Evolutionary conservation across 495 filamentous ascomycete genomes (phyloP).

Genomic region (Tuber calosporum): DNA sequence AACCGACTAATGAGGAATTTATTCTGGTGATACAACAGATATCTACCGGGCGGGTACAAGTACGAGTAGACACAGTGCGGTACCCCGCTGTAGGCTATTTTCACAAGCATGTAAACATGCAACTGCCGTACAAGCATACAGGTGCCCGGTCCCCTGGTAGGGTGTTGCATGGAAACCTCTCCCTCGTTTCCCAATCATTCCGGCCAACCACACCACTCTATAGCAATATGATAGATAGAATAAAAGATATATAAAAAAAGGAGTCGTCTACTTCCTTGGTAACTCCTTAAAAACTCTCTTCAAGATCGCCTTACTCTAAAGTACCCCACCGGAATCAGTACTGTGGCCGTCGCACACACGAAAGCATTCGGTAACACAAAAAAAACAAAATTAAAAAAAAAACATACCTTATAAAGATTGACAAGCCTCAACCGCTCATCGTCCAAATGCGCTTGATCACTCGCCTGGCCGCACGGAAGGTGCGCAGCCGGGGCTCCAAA

Average conservation of each 20-base stretch:
- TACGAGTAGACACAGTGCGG: background rate
- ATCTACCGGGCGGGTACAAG: background rate
- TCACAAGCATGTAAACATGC: constrained; percentile 5
- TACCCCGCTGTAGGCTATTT: background rate
- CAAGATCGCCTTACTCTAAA: constrained; percentile 74
- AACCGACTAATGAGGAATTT: background rate
- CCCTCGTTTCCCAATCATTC: background rate
- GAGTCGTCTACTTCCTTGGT: constrained; percentile 47
- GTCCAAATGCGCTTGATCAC: constrained; percentile 86
- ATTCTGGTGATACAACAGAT: background rate
- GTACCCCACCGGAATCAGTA: constrained; percentile 8
- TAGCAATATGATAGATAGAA: background rate
- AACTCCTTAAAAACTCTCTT: constrained; percentile 70
- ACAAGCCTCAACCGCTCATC: constrained; percentile 82
- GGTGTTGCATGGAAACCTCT: background rate
- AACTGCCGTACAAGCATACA: background rate
- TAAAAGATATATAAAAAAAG: background rate
- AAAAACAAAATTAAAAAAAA: constrained; percentile 12
- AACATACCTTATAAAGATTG: constrained; percentile 66
- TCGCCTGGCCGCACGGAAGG: constrained; percentile 89
- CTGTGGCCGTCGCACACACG: background rate
- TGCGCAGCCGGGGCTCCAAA: constrained; percentile 89
- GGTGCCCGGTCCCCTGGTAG: background rate
- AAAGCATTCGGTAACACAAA: background rate
- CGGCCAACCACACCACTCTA: background rate